Evolutionary conservation across 2,329 filamentous ascomycete genomes (phyloP).

Genomic region (Bipolaris victoriae): DNA sequence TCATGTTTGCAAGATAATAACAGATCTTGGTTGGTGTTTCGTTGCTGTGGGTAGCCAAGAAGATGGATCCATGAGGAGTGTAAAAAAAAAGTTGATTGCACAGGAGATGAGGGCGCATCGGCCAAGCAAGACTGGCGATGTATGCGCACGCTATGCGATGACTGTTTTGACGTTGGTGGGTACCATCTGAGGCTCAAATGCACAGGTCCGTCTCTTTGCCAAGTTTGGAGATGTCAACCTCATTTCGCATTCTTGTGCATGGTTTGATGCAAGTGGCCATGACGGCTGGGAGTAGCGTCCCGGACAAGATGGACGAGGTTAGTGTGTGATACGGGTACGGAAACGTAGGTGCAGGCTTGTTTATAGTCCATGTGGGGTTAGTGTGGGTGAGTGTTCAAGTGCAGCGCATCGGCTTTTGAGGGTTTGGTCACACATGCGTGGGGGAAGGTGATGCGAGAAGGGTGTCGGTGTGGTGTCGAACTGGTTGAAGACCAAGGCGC

Average conservation of each 20-base stretch:
- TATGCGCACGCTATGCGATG: background rate
- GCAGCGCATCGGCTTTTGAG: constrained; percentile 4
- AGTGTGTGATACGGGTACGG: background rate
- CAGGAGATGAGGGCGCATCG: background rate
- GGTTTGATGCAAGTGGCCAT: background rate
- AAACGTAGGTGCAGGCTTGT: constrained; percentile 1
- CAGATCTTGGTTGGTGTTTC: background rate
- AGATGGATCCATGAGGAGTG: background rate
- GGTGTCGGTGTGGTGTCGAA: constrained; percentile 10
- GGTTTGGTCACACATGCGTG: background rate
- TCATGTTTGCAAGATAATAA: background rate
- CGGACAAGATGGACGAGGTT: background rate
- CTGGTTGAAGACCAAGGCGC: background rate
- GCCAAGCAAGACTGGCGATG: background rate
- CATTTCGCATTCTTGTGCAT: too few species aligned
- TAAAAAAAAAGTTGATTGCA: background rate
- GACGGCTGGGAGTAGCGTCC: background rate
- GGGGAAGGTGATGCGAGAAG: background rate
- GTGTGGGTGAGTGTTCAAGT: constrained; percentile 1
- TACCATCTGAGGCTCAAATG: background rate
- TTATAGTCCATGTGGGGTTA: constrained; percentile 5
- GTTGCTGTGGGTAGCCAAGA: background rate
- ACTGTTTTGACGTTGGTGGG: constrained; percentile 2
- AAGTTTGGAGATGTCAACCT: background rate
- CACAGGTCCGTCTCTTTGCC: constrained; percentile 12